Evolutionary conservation across 2,329 filamentous ascomycete species (phyloP).

Genomic region (Calonectria pteridis): DNA sequence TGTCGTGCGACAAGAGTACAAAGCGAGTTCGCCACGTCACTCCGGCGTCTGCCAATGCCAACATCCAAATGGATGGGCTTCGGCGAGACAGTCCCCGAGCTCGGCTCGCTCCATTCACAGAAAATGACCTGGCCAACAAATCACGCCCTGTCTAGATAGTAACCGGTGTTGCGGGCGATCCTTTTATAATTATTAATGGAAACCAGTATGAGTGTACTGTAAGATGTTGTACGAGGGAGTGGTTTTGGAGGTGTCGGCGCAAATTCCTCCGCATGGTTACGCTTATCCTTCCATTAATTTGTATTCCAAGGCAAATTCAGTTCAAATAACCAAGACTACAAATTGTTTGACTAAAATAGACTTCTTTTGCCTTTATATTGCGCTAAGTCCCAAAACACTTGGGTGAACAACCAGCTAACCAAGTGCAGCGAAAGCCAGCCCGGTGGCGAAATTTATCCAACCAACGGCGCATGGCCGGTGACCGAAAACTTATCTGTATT

Average conservation of each 20-base stretch:
- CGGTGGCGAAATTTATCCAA: background rate
- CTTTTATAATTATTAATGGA: slow-evolving; percentile 5
- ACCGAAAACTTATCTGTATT: background rate
- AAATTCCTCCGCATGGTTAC: background rate
- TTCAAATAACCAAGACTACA: background rate
- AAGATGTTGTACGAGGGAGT: background rate
- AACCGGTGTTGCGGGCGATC: background rate
- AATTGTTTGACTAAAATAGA: slow-evolving; percentile 17
- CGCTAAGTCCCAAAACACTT: background rate
- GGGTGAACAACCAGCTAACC: background rate
- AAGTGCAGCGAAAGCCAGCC: background rate
- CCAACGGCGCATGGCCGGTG: background rate
- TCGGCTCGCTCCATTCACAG: slow-evolving; percentile 37
- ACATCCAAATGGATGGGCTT: slow-evolving; percentile 63
- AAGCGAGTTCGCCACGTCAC: slow-evolving; percentile 59
- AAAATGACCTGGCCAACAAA: background rate
- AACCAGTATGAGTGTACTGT: background rate
- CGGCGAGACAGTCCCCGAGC: slow-evolving; percentile 46
- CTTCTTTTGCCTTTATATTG: background rate
- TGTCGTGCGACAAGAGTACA: slow-evolving; percentile 49
- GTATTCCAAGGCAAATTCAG: background rate
- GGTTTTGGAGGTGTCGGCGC: slow-evolving; percentile 1
- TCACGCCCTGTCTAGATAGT: background rate
- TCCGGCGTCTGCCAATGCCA: slow-evolving; percentile 53
- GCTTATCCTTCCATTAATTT: background rate